Evolutionary conservation across 2,329 filamentous ascomycete species (phyloP), one percentile per base, ranked within the genome.

Genomic region (Lecanosticta acicola): DNA sequence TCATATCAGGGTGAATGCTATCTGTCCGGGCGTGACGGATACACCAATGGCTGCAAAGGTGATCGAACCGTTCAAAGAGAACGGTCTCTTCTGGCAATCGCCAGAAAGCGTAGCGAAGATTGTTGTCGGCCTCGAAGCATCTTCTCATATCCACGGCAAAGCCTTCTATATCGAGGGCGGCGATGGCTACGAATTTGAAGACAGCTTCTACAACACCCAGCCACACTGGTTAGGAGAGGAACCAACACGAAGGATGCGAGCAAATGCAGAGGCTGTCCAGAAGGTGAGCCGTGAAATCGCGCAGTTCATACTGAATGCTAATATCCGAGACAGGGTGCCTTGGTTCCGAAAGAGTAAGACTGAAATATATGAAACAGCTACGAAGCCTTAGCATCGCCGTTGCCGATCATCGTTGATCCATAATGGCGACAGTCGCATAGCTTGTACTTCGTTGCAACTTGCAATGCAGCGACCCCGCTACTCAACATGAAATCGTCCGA

Each of bases 121-220:
- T 39, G 56, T 60, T 13, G 36, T 58, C 3, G 57, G 51, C 1
- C 50, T 71, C 1, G 42, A 67, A 32, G 53, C 55, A 1, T 63
- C 66, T 16, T 40, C 55, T 11, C 53, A 54, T 5, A 56, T 72
- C 3, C 67, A 70, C 39, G 71, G 71, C 2, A 66, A 63, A 16
- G 65, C 69, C 0, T 64, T 72, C 49, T 72, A 69, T 41, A 65
- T 71, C 9, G 68, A 68, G 46, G 70, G 71, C 16, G 67, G 66
- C 1, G 63, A 67, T n/a, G 67, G 62, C 5, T 72, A 68, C 66
- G 71, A 72, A 43, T 66, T 72, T 17, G 70, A 73, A 46, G 62
- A 66, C 33, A 66, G 69, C 19, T 57, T 73, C 37, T 59, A 68
- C 47, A 61, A 63, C 8, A 58, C 67, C 10, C 68, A 73, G 51